Conservation (phyloP, 305 asterid species). For the Withania somnifera region DNA sequence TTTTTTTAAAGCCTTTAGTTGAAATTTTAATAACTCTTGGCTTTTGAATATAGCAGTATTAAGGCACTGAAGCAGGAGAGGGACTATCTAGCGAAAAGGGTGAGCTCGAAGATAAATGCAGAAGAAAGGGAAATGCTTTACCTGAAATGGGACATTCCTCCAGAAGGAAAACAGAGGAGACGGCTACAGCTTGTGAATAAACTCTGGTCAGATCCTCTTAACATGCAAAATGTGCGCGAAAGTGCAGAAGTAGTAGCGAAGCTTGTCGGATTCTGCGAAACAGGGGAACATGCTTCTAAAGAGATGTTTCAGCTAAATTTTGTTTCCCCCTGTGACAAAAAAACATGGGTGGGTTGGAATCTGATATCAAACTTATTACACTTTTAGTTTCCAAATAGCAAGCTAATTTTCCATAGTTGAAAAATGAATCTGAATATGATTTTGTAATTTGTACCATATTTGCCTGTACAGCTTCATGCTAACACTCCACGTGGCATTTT, state of each 20-base stretch:
- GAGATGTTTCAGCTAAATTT: constrained; percentile 93
- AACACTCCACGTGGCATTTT: background rate
- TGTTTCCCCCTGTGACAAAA: constrained; percentile 66
- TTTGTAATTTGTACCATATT: background rate
- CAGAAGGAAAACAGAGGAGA: constrained; percentile 64
- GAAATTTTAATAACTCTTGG: background rate
- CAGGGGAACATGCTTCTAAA: constrained; percentile 55
- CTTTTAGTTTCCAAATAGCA: constrained; percentile 22
- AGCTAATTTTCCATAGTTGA: background rate
- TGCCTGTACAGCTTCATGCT: background rate
- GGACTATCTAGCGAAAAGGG: constrained; percentile 77
- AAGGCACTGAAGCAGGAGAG: constrained; percentile 89
- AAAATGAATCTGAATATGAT: background rate
- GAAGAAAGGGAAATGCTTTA: constrained; percentile 81
- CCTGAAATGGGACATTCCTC: constrained; percentile 73
- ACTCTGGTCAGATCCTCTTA: constrained; percentile 74
- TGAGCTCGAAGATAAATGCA: constrained; percentile 51
- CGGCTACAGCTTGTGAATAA: constrained; percentile 66
- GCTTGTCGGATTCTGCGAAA: constrained; percentile 87
- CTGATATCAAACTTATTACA: constrained; percentile 74
- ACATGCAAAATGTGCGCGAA: constrained; percentile 65
- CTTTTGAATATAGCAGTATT: constrained; percentile 39
- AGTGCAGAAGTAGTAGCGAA: constrained; percentile 85
- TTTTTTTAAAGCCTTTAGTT: background rate
- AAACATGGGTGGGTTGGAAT: constrained; percentile 87